A percentile compares a stretch with the other conserved stretches of the same genome.
These are phyloP conservation scores for Alternaria panax DNA, from an alignment of 2,329 filamentous ascomycete species.

Conservation along the genomic window DNA sequence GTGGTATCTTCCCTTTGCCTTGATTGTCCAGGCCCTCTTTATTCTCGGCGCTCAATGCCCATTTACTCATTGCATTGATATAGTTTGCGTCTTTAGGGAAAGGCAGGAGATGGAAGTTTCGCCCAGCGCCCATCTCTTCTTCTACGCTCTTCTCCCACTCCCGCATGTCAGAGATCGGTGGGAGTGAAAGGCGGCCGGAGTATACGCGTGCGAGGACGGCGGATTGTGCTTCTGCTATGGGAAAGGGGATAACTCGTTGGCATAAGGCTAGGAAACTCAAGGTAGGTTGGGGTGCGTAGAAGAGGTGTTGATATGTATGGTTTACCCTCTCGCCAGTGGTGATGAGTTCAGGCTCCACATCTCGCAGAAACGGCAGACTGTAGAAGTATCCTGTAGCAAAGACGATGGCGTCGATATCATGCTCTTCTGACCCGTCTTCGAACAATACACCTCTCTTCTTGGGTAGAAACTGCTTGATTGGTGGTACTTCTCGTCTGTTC, in stretches of 20 bases:
- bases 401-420: constrained; percentile 75
- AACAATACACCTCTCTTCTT: constrained; percentile 70
- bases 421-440: constrained; percentile 69
- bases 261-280: constrained; percentile 78
- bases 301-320: constrained; percentile 79
- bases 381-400: constrained; percentile 94
- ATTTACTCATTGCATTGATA: constrained; percentile 72
- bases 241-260: constrained; percentile 88
- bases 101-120: constrained; percentile 62
- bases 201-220: constrained; percentile 80
- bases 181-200: constrained; percentile 73
- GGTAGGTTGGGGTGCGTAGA: constrained; percentile 77
- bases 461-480: constrained; percentile 63
- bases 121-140: constrained; percentile 55
- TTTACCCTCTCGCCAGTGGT: constrained; percentile 73
- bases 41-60: constrained; percentile 58
- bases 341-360: constrained; percentile 66
- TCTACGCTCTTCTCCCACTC: constrained; percentile 66
- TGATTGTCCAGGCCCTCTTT: constrained; percentile 53
- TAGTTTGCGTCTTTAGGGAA: constrained; percentile 72
- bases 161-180: constrained; percentile 69
- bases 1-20: constrained; percentile 69
- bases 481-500: constrained; percentile 63
- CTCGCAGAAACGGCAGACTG: constrained; percentile 74
- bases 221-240: constrained; percentile 78